These are phyloP conservation scores for Beauveria varroae DNA, from an alignment of 2,329 filamentous ascomycete genomes.

Conservation along the genomic window DNA sequence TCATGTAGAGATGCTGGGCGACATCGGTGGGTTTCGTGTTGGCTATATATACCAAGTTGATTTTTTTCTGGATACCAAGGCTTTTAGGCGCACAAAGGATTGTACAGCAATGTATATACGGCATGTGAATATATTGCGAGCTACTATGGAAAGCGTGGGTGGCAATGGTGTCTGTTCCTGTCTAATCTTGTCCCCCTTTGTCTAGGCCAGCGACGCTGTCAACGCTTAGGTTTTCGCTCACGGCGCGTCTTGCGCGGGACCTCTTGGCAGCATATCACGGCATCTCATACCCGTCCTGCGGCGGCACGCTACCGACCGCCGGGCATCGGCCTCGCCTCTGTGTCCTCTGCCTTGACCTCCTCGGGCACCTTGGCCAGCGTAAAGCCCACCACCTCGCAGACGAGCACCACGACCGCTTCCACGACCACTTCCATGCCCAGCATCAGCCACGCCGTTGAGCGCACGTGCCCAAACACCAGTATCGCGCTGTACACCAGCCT, in stretches of 20 bases:
- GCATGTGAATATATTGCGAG: background rate
- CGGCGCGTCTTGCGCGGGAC: background rate
- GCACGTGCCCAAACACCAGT: slow-evolving; percentile 22
- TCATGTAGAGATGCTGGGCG: slow-evolving; percentile 51
- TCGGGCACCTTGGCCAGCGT: slow-evolving; percentile 18
- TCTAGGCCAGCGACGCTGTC: background rate
- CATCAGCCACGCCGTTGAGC: slow-evolving; percentile 23
- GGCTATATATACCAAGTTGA: slow-evolving; percentile 3
- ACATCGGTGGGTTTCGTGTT: background rate
- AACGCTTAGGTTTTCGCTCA: background rate
- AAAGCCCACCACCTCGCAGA: slow-evolving; percentile 25
- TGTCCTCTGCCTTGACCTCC: background rate
- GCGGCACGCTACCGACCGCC: background rate
- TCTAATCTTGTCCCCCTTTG: too few species aligned
- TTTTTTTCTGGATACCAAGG: slow-evolving; percentile 3
- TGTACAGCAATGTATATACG: background rate
- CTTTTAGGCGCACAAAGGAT: background rate
- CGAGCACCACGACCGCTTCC: slow-evolving; percentile 25
- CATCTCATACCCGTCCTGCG: background rate
- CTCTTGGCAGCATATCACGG: background rate
- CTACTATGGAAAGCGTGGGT: background rate
- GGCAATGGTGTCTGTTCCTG: too few species aligned
- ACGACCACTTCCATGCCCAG: slow-evolving; percentile 25
- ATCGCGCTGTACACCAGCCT: slow-evolving; percentile 24
- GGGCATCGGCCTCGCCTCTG: background rate